These are phyloP conservation scores for Cercospora sesami DNA, from an alignment of 2,329 filamentous ascomycete species.

Conservation along the genomic window DNA sequence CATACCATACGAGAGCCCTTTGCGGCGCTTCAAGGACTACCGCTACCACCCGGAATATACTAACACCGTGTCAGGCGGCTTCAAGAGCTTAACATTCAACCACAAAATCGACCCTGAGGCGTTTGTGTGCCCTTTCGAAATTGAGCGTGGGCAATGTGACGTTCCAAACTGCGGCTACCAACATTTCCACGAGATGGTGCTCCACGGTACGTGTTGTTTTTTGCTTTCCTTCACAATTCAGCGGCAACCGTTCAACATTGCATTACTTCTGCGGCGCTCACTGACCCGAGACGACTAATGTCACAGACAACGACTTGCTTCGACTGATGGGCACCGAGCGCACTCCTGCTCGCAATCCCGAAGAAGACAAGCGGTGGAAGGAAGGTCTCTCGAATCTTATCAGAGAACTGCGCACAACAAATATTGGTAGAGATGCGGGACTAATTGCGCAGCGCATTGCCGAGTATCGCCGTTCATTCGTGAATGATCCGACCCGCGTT, in stretches of 20 bases:
- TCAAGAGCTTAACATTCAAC: constrained; percentile 89
- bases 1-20: constrained; percentile 76
- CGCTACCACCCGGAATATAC: constrained; percentile 82
- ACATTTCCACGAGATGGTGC: constrained; percentile 67
- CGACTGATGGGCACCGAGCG: constrained; percentile 33
- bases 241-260: background rate
- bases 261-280: constrained; percentile 15
- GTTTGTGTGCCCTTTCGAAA: constrained; percentile 74
- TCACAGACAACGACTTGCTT: constrained; percentile 37
- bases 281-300: constrained; percentile 37
- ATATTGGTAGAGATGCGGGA: constrained; percentile 63
- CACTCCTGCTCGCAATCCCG: constrained; percentile 30
- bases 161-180: constrained; percentile 72
- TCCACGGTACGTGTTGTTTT: constrained; percentile 25
- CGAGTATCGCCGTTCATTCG: constrained; percentile 64
- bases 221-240: background rate
- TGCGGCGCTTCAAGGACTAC: constrained; percentile 81
- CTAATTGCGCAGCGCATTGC: constrained; percentile 67
- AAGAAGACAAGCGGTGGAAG: constrained; percentile 51
- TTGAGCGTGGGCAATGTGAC: constrained; percentile 69
- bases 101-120: constrained; percentile 78
- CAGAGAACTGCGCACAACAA: constrained; percentile 58
- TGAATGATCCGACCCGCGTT: constrained; percentile 59
- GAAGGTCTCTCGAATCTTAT: constrained; percentile 63
- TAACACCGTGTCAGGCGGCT: constrained; percentile 69